Conservation (phyloP, 1,139 yeast species). For the Meyerozyma sp. region DNA sequence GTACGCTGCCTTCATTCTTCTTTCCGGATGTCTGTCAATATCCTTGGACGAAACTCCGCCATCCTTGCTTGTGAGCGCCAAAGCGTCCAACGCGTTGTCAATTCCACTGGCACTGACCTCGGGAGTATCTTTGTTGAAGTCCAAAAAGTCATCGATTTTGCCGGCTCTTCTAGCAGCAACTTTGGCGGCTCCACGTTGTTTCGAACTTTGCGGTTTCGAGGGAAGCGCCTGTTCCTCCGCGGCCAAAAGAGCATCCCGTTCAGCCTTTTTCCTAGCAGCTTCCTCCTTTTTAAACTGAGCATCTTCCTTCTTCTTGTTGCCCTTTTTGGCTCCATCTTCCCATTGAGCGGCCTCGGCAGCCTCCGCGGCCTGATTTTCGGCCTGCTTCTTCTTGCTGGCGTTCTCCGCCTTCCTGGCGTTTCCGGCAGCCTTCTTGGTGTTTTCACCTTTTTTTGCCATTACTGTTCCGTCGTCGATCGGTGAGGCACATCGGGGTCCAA, state of each 20-base stretch:
- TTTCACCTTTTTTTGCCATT: conserved; percentile 63
- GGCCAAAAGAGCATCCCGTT: conserved; percentile 50
- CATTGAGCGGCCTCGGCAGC: conserved; percentile 61
- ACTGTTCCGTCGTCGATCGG: neutral
- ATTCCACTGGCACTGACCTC: conserved; percentile 69
- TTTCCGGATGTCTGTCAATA: conserved; percentile 82
- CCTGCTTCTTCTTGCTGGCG: conserved; percentile 58
- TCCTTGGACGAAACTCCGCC: conserved; percentile 57
- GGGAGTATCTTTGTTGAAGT: conserved; percentile 42
- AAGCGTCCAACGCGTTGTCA: conserved; percentile 75
- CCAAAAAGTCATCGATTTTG: conserved; percentile 60
- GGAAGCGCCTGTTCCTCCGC: conserved; percentile 67
- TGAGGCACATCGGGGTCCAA: neutral
- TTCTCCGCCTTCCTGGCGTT: conserved; percentile 67
- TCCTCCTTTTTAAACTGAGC: conserved; percentile 55
- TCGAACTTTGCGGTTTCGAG: conserved; percentile 46
- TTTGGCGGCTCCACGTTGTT: conserved; percentile 70
- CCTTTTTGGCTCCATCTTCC: conserved; percentile 70
- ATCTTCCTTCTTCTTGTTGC: conserved; percentile 65
- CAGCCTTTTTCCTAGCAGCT: conserved; percentile 61
- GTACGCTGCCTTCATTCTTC: conserved; percentile 80
- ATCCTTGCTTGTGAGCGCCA: conserved; percentile 54
- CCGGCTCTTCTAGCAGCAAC: conserved; percentile 59
- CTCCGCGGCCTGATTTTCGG: conserved; percentile 41
- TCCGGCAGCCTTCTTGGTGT: conserved; percentile 63